Conservation (phyloP, 225 moss, liverwort and hornwort species). For the Thuidium tamariscinum region DNA sequence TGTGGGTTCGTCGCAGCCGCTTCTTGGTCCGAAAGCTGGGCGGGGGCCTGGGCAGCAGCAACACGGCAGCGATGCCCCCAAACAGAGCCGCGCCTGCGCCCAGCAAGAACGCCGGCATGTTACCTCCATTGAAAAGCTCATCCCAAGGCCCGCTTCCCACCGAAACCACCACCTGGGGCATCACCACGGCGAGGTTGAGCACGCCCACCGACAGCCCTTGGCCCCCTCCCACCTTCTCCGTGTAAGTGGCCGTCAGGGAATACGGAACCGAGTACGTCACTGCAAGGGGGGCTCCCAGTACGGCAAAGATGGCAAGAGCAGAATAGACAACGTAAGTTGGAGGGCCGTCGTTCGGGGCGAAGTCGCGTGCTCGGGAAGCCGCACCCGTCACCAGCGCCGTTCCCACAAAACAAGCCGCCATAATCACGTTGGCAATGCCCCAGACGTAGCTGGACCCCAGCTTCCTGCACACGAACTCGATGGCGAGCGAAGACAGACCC, state of each 20-base stretch:
- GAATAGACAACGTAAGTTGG: slow-evolving; percentile 26
- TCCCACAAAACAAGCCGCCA: slow-evolving; percentile 55
- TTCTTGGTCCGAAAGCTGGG: slow-evolving; percentile 40
- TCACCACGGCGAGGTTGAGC: slow-evolving; percentile 72
- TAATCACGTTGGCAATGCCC: slow-evolving; percentile 62
- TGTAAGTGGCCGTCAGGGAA: slow-evolving; percentile 67
- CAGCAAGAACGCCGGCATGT: slow-evolving; percentile 73
- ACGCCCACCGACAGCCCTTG: slow-evolving; percentile 87
- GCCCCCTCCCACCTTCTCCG: slow-evolving; percentile 78
- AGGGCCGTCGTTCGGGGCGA: slow-evolving; percentile 7
- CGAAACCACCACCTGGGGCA: slow-evolving; percentile 66
- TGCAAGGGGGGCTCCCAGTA: slow-evolving; percentile 63
- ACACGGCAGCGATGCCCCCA: slow-evolving; percentile 53
- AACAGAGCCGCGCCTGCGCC: slow-evolving; percentile 46
- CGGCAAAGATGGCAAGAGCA: slow-evolving; percentile 31
- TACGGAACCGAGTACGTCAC: slow-evolving; percentile 89
- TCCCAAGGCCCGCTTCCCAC: slow-evolving; percentile 82
- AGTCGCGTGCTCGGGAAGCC: slow-evolving; percentile 1
- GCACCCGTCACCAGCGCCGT: slow-evolving; percentile 52
- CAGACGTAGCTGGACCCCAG: slow-evolving; percentile 74
- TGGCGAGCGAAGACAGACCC: slow-evolving; percentile 56
- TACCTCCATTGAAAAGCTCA: slow-evolving; percentile 58
- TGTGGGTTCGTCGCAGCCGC: slow-evolving; percentile 56
- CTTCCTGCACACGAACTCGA: slow-evolving; percentile 57
- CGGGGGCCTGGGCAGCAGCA: slow-evolving; percentile 64